Evolutionary conservation across 305 asterid genomes (phyloP).

Genomic region (Solanum hybrid): DNA sequence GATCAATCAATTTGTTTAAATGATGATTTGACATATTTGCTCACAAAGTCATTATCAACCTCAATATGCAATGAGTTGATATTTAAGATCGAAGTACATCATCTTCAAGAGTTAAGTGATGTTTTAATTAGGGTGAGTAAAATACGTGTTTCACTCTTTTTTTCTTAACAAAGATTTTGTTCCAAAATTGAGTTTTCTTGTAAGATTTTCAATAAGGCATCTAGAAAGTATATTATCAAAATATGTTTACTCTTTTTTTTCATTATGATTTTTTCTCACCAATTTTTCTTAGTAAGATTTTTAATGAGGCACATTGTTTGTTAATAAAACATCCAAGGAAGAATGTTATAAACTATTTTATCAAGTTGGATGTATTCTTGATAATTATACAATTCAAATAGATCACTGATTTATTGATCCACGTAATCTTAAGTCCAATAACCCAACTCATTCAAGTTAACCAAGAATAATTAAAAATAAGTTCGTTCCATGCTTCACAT

Average conservation of each 20-base stretch:
- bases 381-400: not conserved
- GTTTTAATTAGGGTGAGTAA: not conserved
- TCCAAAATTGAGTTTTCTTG: not conserved
- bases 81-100: not conserved
- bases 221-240: not conserved
- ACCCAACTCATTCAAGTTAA: not conserved
- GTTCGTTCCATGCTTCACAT: not conserved
- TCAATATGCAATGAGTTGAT: not conserved
- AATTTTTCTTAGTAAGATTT: not conserved
- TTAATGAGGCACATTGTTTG: not conserved
- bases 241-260: not conserved
- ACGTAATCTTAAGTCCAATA: not conserved
- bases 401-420: not conserved
- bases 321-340: not conserved
- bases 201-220: not conserved
- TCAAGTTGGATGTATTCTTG: not conserved
- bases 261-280: not conserved
- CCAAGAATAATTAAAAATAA: not conserved
- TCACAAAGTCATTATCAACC: not conserved
- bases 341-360: not conserved
- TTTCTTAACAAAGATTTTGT: not conserved
- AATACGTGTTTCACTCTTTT: not conserved
- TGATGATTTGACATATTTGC: not conserved
- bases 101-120: not conserved
- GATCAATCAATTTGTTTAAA: not conserved